These are phyloP conservation scores for Trypanosoma scelopori DNA, from an alignment of 208 protist genomes.

Conservation along the genomic window DNA sequence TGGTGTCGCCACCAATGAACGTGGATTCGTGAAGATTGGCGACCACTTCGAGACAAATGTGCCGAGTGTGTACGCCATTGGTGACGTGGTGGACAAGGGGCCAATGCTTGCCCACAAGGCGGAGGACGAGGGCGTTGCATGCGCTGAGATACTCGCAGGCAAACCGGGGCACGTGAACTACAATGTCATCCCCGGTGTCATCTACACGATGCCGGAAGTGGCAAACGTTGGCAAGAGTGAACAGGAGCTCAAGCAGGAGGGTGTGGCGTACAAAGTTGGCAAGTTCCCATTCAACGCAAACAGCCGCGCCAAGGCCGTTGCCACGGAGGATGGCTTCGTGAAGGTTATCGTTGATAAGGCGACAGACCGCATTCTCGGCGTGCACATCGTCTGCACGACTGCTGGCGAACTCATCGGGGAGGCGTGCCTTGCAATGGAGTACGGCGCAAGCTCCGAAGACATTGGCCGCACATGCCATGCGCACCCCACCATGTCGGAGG, in stretches of 20 bases:
- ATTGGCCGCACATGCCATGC: conserved; percentile 98
- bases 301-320: conserved; percentile 96
- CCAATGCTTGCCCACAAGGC: conserved; percentile 99
- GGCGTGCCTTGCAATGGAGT: conserved; percentile 97
- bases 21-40: conserved; percentile 94
- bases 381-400: conserved; percentile 96
- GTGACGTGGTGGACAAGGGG: conserved; percentile 97
- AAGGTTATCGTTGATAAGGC: conserved; percentile 96
- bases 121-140: conserved; percentile 98
- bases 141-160: conserved; percentile 93
- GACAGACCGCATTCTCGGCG: conserved; percentile 97
- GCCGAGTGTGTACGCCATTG: conserved; percentile 97
- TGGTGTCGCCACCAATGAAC: conserved; percentile 88
- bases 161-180: conserved; percentile 97
- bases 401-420: conserved; percentile 99
- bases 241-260: conserved; percentile 94
- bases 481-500: conserved; percentile 98
- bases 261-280: conserved; percentile 95
- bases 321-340: conserved; percentile 96
- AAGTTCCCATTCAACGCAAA: conserved; percentile 99
- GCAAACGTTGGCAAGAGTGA: conserved; percentile 98
- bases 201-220: conserved; percentile 99
- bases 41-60: conserved; percentile 96
- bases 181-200: conserved; percentile 97
- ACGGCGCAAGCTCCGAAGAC: conserved; percentile 97